Evolutionary conservation across 495 filamentous ascomycete genomes (phyloP).

Genomic region (Lasiosphaeria hispida): DNA sequence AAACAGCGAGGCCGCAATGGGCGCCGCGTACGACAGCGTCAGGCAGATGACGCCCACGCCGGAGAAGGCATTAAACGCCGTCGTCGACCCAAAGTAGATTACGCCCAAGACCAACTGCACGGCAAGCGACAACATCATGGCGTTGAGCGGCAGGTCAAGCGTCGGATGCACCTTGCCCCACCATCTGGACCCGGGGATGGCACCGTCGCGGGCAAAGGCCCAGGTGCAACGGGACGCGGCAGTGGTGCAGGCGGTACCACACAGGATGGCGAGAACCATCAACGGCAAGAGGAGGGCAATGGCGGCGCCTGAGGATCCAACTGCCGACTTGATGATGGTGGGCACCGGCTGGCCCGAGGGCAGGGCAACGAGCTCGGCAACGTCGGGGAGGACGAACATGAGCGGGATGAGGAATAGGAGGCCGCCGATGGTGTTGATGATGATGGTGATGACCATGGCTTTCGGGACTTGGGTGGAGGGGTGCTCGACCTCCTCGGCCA

Average conservation of each 20-base stretch:
- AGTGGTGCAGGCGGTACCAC: constrained; percentile 60
- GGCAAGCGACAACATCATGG: constrained; percentile 50
- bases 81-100: constrained; percentile 53
- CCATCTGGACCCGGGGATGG: constrained; percentile 55
- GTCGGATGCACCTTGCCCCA: constrained; percentile 44
- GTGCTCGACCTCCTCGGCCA: constrained; percentile 50
- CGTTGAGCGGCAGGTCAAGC: constrained; percentile 50
- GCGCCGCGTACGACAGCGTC: constrained; percentile 56
- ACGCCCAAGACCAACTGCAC: constrained; percentile 46
- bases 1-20: constrained; percentile 55
- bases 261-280: constrained; percentile 53
- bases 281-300: constrained; percentile 48
- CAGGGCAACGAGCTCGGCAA: constrained; percentile 41
- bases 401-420: constrained; percentile 50
- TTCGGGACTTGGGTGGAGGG: constrained; percentile 51
- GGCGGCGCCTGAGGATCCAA: constrained; percentile 45
- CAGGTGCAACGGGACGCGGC: constrained; percentile 59
- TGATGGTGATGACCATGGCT: constrained; percentile 49
- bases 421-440: constrained; percentile 49
- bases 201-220: constrained; percentile 60
- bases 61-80: constrained; percentile 59
- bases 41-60: constrained; percentile 62
- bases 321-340: constrained; percentile 43
- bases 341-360: constrained; percentile 44
- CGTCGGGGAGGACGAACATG: constrained; percentile 48